Conservation (phyloP, 1,139 yeast genomes). For the Oligophagozyma castellii region DNA sequence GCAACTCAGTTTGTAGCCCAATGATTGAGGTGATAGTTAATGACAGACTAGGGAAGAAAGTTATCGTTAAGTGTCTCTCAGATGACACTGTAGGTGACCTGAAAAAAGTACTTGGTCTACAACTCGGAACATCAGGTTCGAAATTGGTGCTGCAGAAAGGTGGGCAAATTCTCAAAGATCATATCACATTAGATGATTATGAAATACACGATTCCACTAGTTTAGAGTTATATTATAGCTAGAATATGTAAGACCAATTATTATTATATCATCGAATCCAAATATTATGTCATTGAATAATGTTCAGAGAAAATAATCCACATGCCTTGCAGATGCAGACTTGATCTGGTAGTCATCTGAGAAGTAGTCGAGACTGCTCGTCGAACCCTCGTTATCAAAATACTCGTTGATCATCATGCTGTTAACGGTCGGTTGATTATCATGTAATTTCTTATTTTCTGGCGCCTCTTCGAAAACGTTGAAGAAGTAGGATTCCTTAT, state of each 20-base stretch:
- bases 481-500: constrained; percentile 47
- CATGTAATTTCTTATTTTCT: constrained; percentile 38
- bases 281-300: background rate
- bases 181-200: constrained; percentile 79
- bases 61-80: constrained; percentile 71
- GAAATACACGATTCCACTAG: constrained; percentile 86
- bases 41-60: constrained; percentile 66
- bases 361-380: constrained; percentile 16
- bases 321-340: constrained; percentile 32
- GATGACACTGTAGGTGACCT: constrained; percentile 87
- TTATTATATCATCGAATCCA: no score
- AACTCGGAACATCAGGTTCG: constrained; percentile 42
- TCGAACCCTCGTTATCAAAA: constrained; percentile 12
- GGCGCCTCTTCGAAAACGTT: constrained; percentile 97
- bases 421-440: constrained; percentile 11
- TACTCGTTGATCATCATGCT: constrained; percentile 16
- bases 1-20: no score
- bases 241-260: constrained; percentile 1
- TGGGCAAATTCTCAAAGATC: constrained; percentile 73
- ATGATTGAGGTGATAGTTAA: constrained; percentile 40
- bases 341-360: constrained; percentile 25
- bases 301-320: constrained; percentile 52
- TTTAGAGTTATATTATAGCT: constrained; percentile 67
- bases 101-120: constrained; percentile 70
- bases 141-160: constrained; percentile 66